Base-by-base conservation (phyloP, 2,329 filamentous ascomycete genomes). In the Cladophialophora immunda region DNA sequence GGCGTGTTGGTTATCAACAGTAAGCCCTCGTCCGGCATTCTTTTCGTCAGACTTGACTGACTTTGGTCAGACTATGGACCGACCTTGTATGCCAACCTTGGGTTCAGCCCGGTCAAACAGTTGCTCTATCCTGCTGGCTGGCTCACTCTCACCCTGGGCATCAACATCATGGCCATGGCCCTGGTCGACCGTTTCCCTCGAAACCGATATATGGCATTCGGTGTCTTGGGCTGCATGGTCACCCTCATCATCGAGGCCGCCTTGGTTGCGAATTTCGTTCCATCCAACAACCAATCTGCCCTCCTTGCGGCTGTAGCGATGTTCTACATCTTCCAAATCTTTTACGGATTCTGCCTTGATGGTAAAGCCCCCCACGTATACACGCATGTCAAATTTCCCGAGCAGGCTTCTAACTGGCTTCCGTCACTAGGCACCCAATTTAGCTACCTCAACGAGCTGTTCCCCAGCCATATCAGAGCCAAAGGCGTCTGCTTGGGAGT, bases 51-150 rank as follows among this genome's bases (percentile, higher is more conserved):
- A 25, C 5, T 13, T 13, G 22, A 50, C 45, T 50, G 45, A 81
- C 59, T 80, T 8, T 27, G 19, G 19, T 25, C 25, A 50, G 45
- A 79, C 68, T 82, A 83, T 55, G 78, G 80, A 2, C 76, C 80
- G 0, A 76, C 78, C 0, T 79, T 85, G 45, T 84, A 84, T 69
- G 72, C 73, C 9, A 76, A 79, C 1, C 77, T 85, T 0, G 82
- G 82, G 4, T 80, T 85, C 55, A 73, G 76, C 3, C 81, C 78
- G 0, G 62, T 65, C 60, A 66, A 67, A 25, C 69, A 71, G 55
- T 30, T 71, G 1, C 22, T 69, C 27, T 71, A 61, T 57, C 64
- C 67, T n/a, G 47, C 65, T 2, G 69, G 67, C 15, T 71, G 67
- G 67, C 63, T 58, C 36, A 36, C 54, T 29, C 54, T 69, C 13